Evolutionary conservation across 768 basidiomycete species (phyloP), one percentile per base, ranked within the genome.

Genomic region (Butyriboletus loyo): DNA sequence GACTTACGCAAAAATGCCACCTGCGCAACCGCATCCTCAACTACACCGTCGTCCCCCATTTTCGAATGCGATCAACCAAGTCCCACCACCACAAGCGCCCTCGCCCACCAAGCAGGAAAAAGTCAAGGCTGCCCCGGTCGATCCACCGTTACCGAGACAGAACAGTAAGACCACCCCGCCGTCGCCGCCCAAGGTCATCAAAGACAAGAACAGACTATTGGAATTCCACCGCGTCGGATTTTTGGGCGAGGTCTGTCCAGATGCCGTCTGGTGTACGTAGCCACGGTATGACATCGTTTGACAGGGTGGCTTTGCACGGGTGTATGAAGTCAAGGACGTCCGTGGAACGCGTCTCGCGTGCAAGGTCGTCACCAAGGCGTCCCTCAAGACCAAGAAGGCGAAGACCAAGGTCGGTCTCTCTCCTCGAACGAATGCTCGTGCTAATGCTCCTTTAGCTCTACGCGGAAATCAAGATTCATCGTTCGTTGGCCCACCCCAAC

Each of bases 401-500:
- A 96, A 96, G 72, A 95, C 93, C 17, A 98, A 98, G 82, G 95
- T 92, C 44, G 47, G 77, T 46, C 51, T 27, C 13, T 19, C 13
- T 11, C 8, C 9, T 8, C 28, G 19, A 10, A 25, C 35, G 22
- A 19, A 50, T 27, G 7, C 11, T 21, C 41, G 31, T 34, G 25
- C 46, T 63, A 6, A 64, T 43, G 15, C 44, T 24, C 24, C 36
- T 6, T 31, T 50, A 98, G 96, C 82, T 99, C 41, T 99, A 94
- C 65, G 95, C 96, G 54, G 96, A 99, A 78, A 99, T 99, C 64
- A 97, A 96, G 77, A 92, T 99, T 43, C 96, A 99, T 71, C 85
- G 87, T 54, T 86, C 91, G 14, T 80, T 99, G 42, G 72, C 82
- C 24, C 96, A 98, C 61, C 90, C 93, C 17, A 95, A 99, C 70